Conservation (phyloP, 352 stramenopile genomes). For the Hyaloperonospora brassicae region DNA sequence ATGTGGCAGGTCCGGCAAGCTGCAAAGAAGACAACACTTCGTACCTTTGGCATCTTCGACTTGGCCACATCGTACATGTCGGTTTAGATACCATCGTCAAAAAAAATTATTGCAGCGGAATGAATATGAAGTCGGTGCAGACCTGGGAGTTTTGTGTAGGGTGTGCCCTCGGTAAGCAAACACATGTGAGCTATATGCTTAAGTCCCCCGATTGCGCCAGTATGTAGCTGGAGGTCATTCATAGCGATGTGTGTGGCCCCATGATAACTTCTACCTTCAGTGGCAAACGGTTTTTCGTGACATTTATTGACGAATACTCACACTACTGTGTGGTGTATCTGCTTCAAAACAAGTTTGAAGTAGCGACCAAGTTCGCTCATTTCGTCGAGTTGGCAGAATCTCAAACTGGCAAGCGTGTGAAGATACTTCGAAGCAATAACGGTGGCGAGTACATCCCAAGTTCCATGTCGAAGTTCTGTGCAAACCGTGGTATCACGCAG, state of each 20-base stretch:
- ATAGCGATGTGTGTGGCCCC: not conserved
- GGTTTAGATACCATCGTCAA: not conserved
- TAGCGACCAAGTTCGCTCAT: too few species aligned
- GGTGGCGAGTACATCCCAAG: too few species aligned
- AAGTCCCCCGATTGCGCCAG: not conserved
- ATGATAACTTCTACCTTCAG: not conserved
- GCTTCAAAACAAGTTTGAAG: too few species aligned
- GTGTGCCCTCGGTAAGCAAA: not conserved
- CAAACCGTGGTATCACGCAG: too few species aligned
- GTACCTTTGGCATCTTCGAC: not conserved
- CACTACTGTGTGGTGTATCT: too few species aligned
- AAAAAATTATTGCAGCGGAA: not conserved
- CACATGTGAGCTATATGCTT: not conserved
- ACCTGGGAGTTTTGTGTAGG: too few species aligned
- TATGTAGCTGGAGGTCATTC: not conserved
- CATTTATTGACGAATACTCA: not conserved
- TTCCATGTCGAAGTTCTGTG: too few species aligned
- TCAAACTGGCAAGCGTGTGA: too few species aligned
- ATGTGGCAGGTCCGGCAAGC: not conserved
- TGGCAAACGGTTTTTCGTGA: not conserved
- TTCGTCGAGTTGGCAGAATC: not conserved
- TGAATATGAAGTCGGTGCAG: too few species aligned
- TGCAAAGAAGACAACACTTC: not conserved
- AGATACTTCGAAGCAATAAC: too few species aligned
- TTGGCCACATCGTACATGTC: not conserved